Conservation (phyloP, 345 rosid genomes). For the Eucalyptus regnans region DNA sequence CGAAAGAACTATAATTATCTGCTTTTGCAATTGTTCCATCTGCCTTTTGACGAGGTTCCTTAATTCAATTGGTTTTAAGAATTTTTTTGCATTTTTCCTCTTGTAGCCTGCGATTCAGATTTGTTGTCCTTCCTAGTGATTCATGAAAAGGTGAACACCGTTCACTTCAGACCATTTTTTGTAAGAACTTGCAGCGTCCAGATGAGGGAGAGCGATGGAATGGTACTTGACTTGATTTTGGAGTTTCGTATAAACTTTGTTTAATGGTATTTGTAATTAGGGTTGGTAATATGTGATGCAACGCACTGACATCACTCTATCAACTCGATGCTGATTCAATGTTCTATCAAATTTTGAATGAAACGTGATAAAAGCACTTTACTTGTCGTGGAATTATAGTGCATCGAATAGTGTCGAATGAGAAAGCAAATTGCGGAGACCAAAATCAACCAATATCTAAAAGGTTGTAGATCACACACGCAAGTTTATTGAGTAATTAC, state of each 20-base stretch:
- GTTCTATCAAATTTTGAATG: background rate
- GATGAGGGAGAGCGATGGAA: background rate
- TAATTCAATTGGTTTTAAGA: background rate
- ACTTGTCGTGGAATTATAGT: background rate
- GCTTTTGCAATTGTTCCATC: background rate
- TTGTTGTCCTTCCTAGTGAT: background rate
- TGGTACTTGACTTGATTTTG: background rate
- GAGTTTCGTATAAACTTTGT: background rate
- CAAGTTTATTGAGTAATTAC: too few species aligned
- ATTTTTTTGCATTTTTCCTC: rapidly evolving
- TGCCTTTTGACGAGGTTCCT: background rate
- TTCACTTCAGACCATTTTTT: background rate
- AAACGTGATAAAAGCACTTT: background rate
- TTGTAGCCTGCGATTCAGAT: background rate
- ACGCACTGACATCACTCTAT: background rate
- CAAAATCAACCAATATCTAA: background rate
- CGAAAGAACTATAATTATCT: background rate
- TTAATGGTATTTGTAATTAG: background rate
- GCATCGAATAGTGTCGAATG: background rate
- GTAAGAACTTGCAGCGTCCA: background rate
- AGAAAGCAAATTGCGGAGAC: background rate
- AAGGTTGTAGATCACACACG: background rate
- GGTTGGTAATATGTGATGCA: background rate
- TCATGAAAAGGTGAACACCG: background rate
- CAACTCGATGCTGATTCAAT: background rate